phyloP scores from a whole-genome alignment of 768 basidiomycete genomes.

The Termitomyces titanicus region DNA sequence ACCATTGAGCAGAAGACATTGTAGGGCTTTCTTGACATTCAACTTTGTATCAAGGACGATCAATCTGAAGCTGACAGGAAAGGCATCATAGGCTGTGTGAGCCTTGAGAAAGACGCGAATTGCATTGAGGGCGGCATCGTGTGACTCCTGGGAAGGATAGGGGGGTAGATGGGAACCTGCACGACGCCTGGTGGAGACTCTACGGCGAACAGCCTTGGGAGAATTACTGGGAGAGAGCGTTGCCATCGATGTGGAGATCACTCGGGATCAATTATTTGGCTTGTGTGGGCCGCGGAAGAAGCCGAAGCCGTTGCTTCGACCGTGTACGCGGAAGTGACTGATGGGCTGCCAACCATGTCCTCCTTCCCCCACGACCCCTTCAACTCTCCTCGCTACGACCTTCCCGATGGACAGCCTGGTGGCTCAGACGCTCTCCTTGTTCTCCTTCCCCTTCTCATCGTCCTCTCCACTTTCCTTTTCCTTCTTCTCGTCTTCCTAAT shows the following conservation, averaged over 20 bases:
- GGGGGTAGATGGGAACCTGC: constrained; percentile 58
- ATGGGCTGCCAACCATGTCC: constrained; percentile 8
- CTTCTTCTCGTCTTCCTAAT: constrained; percentile 89
- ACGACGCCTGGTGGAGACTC: constrained; percentile 52
- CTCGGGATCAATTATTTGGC: constrained; percentile 8
- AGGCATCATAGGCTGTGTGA: constrained; percentile 91
- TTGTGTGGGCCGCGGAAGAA: not conserved
- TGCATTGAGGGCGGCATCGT: constrained; percentile 61
- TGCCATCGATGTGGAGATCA: constrained; percentile 28
- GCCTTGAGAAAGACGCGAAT: constrained; percentile 84
- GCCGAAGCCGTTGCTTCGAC: constrained; percentile 5
- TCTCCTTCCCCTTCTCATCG: constrained; percentile 90
- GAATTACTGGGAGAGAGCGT: constrained; percentile 49
- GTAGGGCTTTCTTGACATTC: constrained; percentile 91
- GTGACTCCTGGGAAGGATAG: constrained; percentile 52
- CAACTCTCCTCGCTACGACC: constrained; percentile 14
- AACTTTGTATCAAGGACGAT: constrained; percentile 96
- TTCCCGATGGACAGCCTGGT: constrained; percentile 20
- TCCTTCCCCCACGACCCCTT: not conserved
- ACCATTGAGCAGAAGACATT: constrained; percentile 85
- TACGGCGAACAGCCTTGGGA: constrained; percentile 48
- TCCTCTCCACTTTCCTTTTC: constrained; percentile 89
- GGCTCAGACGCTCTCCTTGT: constrained; percentile 71
- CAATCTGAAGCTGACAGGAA: constrained; percentile 93
- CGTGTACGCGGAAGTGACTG: not conserved